These are phyloP conservation scores for Terfezia boudieri DNA, from an alignment of 495 filamentous ascomycete genomes.

Conservation along the genomic window DNA sequence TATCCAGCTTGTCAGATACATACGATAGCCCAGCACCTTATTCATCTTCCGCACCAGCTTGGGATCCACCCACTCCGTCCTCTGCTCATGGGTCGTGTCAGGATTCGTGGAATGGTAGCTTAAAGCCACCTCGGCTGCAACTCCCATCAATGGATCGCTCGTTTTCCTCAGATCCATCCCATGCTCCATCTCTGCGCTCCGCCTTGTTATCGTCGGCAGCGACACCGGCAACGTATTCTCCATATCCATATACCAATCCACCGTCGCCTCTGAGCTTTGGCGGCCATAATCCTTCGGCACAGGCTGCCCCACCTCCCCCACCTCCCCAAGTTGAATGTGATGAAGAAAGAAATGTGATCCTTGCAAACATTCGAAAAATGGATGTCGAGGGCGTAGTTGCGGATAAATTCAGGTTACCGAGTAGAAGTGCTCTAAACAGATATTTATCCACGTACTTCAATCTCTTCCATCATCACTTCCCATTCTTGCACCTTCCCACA, in stretches of 20 bases:
- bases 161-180: slow-evolving; percentile 45
- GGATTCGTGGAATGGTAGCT: neutral
- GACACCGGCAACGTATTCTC: slow-evolving; percentile 27
- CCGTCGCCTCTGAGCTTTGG: slow-evolving; percentile 43
- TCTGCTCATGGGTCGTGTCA: slow-evolving; percentile 1
- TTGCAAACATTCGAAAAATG: slow-evolving; percentile 60
- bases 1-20: slow-evolving; percentile 44
- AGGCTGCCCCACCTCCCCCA: slow-evolving; percentile 41
- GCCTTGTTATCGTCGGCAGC: slow-evolving; percentile 42
- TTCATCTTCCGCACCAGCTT: slow-evolving; percentile 46
- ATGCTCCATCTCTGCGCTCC: slow-evolving; percentile 23
- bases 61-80: slow-evolving; percentile 16
- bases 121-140: neutral
- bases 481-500: slow-evolving; percentile 84
- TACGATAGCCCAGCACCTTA: slow-evolving; percentile 53
- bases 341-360: slow-evolving; percentile 56
- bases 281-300: slow-evolving; percentile 21
- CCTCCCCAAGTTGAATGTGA: slow-evolving; percentile 47
- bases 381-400: slow-evolving; percentile 67
- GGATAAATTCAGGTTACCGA: slow-evolving; percentile 72
- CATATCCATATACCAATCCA: slow-evolving; percentile 31
- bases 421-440: slow-evolving; percentile 52
- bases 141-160: slow-evolving; percentile 42
- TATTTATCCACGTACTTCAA: slow-evolving; percentile 92
- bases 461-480: slow-evolving; percentile 88